These are phyloP conservation scores for Knufia fluminis DNA, from an alignment of 2,329 filamentous ascomycete genomes.

Conservation along the genomic window DNA sequence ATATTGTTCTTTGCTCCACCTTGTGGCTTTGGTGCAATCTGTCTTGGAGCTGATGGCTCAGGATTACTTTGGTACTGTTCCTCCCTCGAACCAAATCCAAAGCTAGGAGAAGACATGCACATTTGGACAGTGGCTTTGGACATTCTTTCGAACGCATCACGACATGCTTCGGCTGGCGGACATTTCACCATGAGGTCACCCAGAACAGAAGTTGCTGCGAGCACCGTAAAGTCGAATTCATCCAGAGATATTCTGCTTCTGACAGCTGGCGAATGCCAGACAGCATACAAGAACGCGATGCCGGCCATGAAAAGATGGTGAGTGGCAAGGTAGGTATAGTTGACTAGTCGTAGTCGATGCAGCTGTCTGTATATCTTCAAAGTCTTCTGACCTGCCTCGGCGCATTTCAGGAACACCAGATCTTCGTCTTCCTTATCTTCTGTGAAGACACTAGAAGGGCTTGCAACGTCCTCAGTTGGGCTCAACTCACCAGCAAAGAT, in stretches of 20 bases:
- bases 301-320: conserved; percentile 97
- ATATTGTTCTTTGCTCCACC: not conserved
- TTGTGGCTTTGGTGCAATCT: conserved; percentile 15
- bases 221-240: conserved; percentile 93
- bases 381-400: conserved; percentile 88
- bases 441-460: conserved; percentile 39
- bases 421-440: conserved; percentile 64
- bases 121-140: conserved; percentile 93
- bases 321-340: conserved; percentile 91
- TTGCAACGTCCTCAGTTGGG: conserved; percentile 49
- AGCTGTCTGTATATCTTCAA: conserved; percentile 82
- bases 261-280: conserved; percentile 90
- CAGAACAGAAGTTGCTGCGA: conserved; percentile 86
- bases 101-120: conserved; percentile 79
- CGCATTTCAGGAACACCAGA: conserved; percentile 84
- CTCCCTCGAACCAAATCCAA: conserved; percentile 41
- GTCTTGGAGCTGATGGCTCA: conserved; percentile 2
- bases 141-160: conserved; percentile 90
- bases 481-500: conserved; percentile 71
- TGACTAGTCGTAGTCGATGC: conserved; percentile 79
- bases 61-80: not conserved
- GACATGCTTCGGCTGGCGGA: conserved; percentile 85
- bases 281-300: conserved; percentile 89
- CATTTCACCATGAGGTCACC: conserved; percentile 89
- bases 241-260: conserved; percentile 80